A percentile compares a stretch with the other conserved stretches of the same genome.
These are phyloP conservation scores for Castanea crenata DNA, from an alignment of 306 rosid genomes.

Conservation along the genomic window DNA sequence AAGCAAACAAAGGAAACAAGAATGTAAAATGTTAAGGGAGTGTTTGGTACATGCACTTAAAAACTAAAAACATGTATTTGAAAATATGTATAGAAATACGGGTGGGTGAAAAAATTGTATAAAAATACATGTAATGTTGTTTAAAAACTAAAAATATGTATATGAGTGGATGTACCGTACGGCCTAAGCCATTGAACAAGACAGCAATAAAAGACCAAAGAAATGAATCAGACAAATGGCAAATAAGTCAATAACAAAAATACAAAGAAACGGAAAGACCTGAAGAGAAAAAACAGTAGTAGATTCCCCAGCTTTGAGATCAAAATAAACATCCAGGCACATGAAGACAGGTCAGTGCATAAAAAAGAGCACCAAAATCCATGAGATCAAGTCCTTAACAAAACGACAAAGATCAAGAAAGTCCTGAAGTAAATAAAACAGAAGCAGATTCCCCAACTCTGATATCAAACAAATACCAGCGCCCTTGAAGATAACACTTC, in stretches of 20 bases:
- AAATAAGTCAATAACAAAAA: background rate
- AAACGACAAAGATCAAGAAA: background rate
- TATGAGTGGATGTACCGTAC: no score
- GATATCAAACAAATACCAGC: background rate
- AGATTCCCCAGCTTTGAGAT: background rate
- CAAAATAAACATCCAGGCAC: background rate
- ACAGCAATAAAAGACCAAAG: background rate
- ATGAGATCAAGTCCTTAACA: background rate
- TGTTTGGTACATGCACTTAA: no score
- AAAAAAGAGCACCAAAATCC: background rate
- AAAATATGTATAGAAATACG: no score
- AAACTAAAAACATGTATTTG: no score
- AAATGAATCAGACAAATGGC: background rate
- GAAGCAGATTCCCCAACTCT: no score
- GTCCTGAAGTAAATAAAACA: background rate
- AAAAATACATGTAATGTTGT: no score
- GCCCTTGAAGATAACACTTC: background rate
- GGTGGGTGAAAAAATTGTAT: no score
- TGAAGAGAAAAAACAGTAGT: background rate
- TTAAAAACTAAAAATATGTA: no score
- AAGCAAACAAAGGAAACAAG: background rate
- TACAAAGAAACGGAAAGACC: background rate
- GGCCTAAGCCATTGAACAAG: background rate
- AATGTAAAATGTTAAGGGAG: background rate
- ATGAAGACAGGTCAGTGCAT: background rate